These are phyloP conservation scores for Veloboletus limbatus DNA, from an alignment of 1,284 basidiomycete species.

Conservation along the genomic window DNA sequence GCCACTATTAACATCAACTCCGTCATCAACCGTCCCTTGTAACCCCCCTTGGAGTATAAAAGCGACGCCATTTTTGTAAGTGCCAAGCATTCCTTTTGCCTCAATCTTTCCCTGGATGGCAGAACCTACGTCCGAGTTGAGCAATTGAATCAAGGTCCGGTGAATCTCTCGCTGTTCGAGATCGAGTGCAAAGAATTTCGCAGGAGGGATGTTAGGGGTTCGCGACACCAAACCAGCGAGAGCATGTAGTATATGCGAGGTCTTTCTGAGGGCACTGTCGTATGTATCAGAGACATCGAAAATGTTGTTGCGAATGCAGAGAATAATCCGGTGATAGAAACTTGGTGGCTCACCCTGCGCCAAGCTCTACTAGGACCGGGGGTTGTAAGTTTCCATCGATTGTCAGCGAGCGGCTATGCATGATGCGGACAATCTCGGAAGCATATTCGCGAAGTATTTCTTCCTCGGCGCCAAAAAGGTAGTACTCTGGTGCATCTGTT, in stretches of 20 bases:
- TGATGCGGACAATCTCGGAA: conserved; percentile 66
- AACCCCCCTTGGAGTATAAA: conserved; percentile 64
- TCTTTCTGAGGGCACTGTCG: conserved; percentile 82
- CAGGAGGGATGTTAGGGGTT: conserved; percentile 42
- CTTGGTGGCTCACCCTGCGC: conserved; percentile 72
- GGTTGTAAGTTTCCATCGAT: conserved; percentile 42
- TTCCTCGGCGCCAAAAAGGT: conserved; percentile 80
- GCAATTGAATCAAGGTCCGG: conserved; percentile 74
- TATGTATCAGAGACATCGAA: conserved; percentile 14
- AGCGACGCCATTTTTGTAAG: conserved; percentile 80
- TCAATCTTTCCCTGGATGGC: conserved; percentile 67
- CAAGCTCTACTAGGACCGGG: conserved; percentile 77
- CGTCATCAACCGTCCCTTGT: conserved; percentile 14
- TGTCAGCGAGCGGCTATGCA: conserved; percentile 53
- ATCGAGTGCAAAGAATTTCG: conserved; percentile 93
- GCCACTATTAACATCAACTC: background rate
- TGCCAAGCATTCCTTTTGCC: conserved; percentile 84
- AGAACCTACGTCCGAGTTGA: conserved; percentile 60
- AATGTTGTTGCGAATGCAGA: background rate
- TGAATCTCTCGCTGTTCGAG: conserved; percentile 85
- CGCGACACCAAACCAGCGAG: conserved; percentile 54
- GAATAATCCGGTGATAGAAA: background rate
- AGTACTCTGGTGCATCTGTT: conserved; percentile 81
- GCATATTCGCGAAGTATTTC: conserved; percentile 61
- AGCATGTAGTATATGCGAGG: conserved; percentile 80